Base-by-base conservation (phyloP, 768 basidiomycete genomes). In the Xerocomus potaroensis region DNA sequence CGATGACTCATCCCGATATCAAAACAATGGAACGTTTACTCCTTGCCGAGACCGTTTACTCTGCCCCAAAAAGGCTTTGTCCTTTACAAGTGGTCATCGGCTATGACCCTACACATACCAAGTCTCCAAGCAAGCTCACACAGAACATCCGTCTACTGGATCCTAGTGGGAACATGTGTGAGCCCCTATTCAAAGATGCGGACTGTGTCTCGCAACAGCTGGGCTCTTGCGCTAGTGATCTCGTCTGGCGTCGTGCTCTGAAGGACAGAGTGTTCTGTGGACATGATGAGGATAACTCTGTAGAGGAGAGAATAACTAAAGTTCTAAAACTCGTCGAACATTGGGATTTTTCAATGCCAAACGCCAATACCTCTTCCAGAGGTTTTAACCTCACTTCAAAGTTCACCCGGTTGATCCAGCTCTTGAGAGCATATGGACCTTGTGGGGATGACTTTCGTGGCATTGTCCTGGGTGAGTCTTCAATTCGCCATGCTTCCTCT, bases 311-410 rank as follows among this genome's bases (percentile, higher is more conserved):
- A 26, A 40, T 55, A 29, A 57, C 51, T 30, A 53, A 66, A 39
- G 52, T 59, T 50, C 69, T 62, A 36, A 63, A 71, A 32, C 59
- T 74, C 14, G 63, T 88, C 33, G 76, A 76, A 57, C 76, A 83
- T 50, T 84, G 79, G 80, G 64, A 71, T 14, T 86, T 80, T 57
- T 69, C 75, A 6, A 77, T 81, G 72, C 84, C 85, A 11, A 83
- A 83, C 47, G 61, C 78, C 8, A 76, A 83, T 54, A 55, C 73
- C 1, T 71, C 69, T 21, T 84, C 83, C 6, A 65, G 66, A 43
- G 72, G 78, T 5, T 81, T 79, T 58, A 90, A 90, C 55, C 77
- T 86, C 15, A 79, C 81, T 0, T 78, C 78, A 1, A 89, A 91
- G 49, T 80, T 89, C 49, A 55, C 74, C 33, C 76, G 71, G 53